Evolutionary conservation across 2,329 filamentous ascomycete species (phyloP).

Genomic region (Alternaria arborescens): DNA sequence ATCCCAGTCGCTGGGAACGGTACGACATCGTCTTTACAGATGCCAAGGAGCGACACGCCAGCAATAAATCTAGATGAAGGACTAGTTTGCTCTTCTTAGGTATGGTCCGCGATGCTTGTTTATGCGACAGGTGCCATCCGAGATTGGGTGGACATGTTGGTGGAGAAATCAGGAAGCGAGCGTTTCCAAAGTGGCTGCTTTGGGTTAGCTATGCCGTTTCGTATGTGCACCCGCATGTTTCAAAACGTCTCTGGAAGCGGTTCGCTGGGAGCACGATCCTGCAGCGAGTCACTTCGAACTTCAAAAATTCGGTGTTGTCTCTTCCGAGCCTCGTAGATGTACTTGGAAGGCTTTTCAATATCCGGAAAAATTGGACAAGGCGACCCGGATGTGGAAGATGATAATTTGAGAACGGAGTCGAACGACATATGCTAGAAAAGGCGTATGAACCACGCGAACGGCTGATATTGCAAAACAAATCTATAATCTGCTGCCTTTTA

Average conservation of each 20-base stretch:
- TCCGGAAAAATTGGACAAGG: not conserved
- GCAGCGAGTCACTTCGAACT: constrained; percentile 16
- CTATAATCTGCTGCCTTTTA: constrained; percentile 3
- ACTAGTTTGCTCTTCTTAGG: constrained; percentile 15
- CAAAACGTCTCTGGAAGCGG: constrained; percentile 28
- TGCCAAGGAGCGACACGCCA: constrained; percentile 19
- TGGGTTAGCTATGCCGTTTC: constrained; percentile 25
- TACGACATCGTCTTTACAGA: constrained; percentile 21
- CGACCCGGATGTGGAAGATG: not conserved
- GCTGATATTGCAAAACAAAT: not conserved
- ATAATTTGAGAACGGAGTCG: not conserved
- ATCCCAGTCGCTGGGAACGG: constrained; percentile 10
- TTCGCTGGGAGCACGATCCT: constrained; percentile 22
- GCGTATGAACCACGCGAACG: not conserved
- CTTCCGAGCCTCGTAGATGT: not conserved
- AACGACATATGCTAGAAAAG: not conserved
- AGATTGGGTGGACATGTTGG: constrained; percentile 30
- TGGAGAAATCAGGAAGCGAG: constrained; percentile 27
- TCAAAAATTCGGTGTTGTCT: not conserved
- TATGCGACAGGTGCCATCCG: constrained; percentile 28
- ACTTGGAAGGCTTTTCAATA: not conserved
- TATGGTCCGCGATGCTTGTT: constrained; percentile 16
- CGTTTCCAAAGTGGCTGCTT: constrained; percentile 33
- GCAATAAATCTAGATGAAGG: constrained; percentile 25
- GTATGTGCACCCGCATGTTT: constrained; percentile 31